These are phyloP conservation scores for Aegilops tauschii DNA, from an alignment of 176 grass and related monocot species.

Conservation along the genomic window DNA sequence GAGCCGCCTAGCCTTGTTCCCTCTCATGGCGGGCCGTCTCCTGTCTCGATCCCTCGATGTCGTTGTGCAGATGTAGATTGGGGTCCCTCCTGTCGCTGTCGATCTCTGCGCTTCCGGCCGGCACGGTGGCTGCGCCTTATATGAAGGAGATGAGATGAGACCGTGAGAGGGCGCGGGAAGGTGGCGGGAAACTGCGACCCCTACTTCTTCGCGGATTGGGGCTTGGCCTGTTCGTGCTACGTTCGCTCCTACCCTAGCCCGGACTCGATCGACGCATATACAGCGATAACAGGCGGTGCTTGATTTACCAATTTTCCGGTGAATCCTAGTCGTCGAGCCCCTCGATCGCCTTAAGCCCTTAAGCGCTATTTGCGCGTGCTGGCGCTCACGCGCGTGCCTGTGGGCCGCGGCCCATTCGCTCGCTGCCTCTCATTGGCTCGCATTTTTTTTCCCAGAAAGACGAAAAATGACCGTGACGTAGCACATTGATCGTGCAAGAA, in stretches of 20 bases:
- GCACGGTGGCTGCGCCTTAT: neutral
- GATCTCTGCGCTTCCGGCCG: neutral
- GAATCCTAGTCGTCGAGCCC: no score
- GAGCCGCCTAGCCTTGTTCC: neutral
- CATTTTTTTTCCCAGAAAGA: no score
- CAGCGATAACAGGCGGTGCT: neutral
- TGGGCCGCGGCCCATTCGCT: no score
- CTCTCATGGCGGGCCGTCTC: constrained; percentile 14
- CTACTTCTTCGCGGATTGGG: neutral
- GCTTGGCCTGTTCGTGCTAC: no score
- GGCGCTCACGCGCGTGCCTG: no score
- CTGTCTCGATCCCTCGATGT: neutral
- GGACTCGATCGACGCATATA: neutral
- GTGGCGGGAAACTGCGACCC: neutral
- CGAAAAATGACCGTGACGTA: no score
- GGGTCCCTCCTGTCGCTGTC: neutral
- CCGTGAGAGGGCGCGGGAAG: neutral
- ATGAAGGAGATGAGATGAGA: neutral
- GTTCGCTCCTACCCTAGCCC: no score
- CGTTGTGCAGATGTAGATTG: neutral
- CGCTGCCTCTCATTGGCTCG: no score
- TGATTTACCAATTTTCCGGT: no score
- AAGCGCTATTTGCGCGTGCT: no score
- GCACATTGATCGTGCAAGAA: no score
- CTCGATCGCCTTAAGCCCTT: no score